Base-by-base conservation (phyloP, 2,329 filamentous ascomycete species). In the Pochonia chlamydosporia region DNA sequence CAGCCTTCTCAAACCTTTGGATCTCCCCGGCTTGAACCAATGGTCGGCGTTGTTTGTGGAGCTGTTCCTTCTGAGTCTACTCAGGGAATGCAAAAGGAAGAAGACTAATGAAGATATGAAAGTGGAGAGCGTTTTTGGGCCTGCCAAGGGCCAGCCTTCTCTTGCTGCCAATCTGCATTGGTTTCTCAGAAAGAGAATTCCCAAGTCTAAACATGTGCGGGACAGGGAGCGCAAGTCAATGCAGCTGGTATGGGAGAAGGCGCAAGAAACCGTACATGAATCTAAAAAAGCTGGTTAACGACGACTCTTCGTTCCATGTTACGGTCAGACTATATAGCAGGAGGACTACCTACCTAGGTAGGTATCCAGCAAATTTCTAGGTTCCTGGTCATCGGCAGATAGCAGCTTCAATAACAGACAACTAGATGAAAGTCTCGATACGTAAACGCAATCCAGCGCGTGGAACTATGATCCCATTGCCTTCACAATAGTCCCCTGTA, bases 1-100 rank as follows among this genome's bases (percentile, higher is more conserved):
- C 18, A 65, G 65, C 11, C 59, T 81, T 7, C 66, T 85, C 37
- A 84, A 87, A 66, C 82, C 82, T 14, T 76, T 97, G 39, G 90
- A 93, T 54, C 80, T 96, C 45, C 79, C 82, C 1, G 88, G 87
- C 54, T 66, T 96, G 43, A 87, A 89, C 60, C 71, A 80, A 7
- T 90, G 86, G 67, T 89, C 88, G 0, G 82, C 78, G 48, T 79
- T 80, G 21, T 93, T 97, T 60, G 74, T 91, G 40, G 89, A 96
- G 64, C 72, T 93, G 7, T 68, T 96, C 54, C 73, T 97, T 14
- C 82, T 93, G 42, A 86, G 82, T 2, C 66, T 90, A 11, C 79
- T 97, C 26, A 74, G 88, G 40, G 79, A 85, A 55, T 81, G 82
- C 14, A 63, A 69, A 49, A 60, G 64, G 25, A 70, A 74, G 46